Evolutionary conservation across 139 green algal genomes (phyloP).

Genomic region (Micractinium sp.): DNA sequence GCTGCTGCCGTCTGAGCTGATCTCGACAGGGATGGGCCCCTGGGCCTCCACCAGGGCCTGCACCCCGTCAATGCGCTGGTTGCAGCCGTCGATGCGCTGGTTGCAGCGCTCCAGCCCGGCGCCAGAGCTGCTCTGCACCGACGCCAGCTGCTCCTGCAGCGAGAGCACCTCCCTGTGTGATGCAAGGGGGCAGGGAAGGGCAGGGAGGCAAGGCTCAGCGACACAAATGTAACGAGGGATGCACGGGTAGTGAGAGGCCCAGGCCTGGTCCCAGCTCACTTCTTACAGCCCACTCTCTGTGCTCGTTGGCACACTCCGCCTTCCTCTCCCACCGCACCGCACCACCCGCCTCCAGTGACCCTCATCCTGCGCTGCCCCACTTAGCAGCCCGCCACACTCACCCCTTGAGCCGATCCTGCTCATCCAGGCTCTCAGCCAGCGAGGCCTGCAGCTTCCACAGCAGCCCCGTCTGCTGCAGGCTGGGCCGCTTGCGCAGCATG

Average conservation of each 20-base stretch:
- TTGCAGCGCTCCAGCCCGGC: constrained; percentile 4
- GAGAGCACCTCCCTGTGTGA: not conserved
- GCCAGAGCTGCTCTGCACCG: not conserved
- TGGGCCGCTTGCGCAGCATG: constrained; percentile 28
- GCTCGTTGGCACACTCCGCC: too few species aligned
- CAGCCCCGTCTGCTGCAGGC: constrained; percentile 1
- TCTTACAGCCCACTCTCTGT: too few species aligned
- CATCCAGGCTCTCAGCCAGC: constrained; percentile 4
- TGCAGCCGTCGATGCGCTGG: constrained; percentile 14
- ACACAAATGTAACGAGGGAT: not conserved
- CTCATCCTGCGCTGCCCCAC: too few species aligned
- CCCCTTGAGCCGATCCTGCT: constrained; percentile 33
- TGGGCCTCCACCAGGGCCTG: not conserved
- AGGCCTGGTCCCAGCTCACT: too few species aligned
- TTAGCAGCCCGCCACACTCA: not conserved
- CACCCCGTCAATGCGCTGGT: constrained; percentile 3
- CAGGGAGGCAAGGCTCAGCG: not conserved
- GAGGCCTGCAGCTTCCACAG: constrained; percentile 38
- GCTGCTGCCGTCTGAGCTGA: not conserved
- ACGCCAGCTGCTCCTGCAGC: not conserved
- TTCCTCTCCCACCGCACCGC: too few species aligned
- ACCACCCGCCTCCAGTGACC: too few species aligned
- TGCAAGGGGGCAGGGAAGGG: not conserved
- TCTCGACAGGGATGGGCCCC: not conserved
- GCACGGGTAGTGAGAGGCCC: too few species aligned